phyloP scores from a whole-genome alignment of 306 rosid genomes.

The Castanea mollissima region DNA sequence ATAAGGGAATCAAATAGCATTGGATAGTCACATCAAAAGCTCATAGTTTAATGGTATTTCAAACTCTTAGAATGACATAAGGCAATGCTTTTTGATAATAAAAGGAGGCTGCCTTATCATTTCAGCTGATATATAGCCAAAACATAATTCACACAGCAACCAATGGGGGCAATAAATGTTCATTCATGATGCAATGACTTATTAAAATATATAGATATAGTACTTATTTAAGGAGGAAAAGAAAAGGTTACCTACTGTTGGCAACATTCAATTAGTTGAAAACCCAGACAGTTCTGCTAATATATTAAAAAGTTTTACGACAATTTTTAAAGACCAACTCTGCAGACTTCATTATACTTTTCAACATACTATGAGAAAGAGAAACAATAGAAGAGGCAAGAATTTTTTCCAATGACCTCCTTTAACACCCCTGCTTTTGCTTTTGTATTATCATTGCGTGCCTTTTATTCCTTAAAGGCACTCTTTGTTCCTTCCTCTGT shows the following conservation, averaged over 20 bases:
- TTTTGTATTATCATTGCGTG: neutral
- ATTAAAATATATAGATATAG: too few species aligned
- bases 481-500: neutral
- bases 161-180: neutral
- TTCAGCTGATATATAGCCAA: neutral
- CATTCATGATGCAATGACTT: too few species aligned
- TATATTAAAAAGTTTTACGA: neutral
- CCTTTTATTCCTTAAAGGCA: neutral
- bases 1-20: neutral
- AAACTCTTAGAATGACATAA: neutral
- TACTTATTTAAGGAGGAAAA: too few species aligned
- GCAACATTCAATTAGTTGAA: too few species aligned
- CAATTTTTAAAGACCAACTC: neutral
- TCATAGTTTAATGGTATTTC: neutral
- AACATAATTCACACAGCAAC: neutral
- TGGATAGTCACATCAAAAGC: neutral
- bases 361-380: neutral
- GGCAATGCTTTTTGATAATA: neutral
- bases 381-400: neutral
- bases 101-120: neutral
- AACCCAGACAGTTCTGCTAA: neutral
- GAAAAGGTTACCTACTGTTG: too few species aligned
- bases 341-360: neutral
- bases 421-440: neutral
- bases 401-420: neutral